Evolutionary conservation across 1,284 basidiomycete genomes (phyloP), one percentile per base, ranked within the genome.

Genomic region (Leccinum fallax): DNA sequence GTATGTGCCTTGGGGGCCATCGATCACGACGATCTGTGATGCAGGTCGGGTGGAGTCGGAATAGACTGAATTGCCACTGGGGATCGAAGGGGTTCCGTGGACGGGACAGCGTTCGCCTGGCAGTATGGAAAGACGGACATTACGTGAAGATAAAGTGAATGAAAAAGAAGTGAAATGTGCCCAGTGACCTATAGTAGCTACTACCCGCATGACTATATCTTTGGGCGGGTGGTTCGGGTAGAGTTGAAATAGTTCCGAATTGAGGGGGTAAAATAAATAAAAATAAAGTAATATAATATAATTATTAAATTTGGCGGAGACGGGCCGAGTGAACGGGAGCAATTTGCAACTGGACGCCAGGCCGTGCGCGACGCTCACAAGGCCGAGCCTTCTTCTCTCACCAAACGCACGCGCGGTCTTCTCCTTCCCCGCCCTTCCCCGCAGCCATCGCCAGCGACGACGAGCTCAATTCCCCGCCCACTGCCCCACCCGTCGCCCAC

Each of bases 251-350:
- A 49, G 62, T 61, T 62, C 65, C 59, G 66, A 61, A 32, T 32
- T 32, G 30, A 48, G 51, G 48, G 63, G 56, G 58, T 16, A 51
- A 26, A 53, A 36, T 30, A 30, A 19, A 54, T 30, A 55, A 51
- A 54, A 53, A 43, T n/a, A 52, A 52, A n/a, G 8, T 53, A 32
- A 13, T 38, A n/a, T 11, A 61, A 38, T 10, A 55, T 19, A 40
- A 55, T 57, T 5, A 36, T 54, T 30, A 30, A 54, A 54, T 32
- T 53, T 54, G 11, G 28, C 13, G 30, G 24, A 15, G 53, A 62
- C 70, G 68, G 68, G 51, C 68, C 68, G 68, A 54, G 54, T 59
- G 56, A 58, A 55, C 65, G 67, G 65, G 62, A 61, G 65, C 61
- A 70, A 66, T 71, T 69, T 67, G 62, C 57, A 62, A 66, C 56